Conservation (phyloP, 768 basidiomycete species). For the Imleria badia region DNA sequence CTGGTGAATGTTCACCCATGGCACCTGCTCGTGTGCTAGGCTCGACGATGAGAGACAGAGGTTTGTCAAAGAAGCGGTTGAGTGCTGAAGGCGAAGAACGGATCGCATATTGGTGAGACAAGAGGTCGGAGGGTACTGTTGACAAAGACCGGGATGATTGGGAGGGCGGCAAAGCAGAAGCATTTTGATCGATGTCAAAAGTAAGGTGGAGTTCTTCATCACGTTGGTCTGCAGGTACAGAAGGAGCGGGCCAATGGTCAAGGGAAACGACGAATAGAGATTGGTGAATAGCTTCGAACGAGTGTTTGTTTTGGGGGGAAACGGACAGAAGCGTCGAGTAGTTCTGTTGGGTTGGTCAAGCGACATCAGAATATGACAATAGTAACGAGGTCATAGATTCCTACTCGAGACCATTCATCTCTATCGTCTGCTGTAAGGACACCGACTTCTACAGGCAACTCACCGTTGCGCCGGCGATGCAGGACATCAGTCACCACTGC, state of each 20-base stretch:
- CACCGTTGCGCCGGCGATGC: conserved; percentile 47
- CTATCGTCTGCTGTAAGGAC: conserved; percentile 77
- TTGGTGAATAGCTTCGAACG: conserved; percentile 63
- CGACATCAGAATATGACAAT: not conserved
- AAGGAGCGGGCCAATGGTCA: conserved; percentile 60
- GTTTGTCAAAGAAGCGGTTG: conserved; percentile 93
- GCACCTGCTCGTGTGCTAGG: conserved; percentile 81
- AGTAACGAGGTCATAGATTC: conserved; percentile 12
- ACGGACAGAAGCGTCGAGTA: conserved; percentile 65
- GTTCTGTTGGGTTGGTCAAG: conserved; percentile 43
- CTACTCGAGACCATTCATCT: conserved; percentile 78
- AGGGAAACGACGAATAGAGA: conserved; percentile 80
- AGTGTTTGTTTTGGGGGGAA: conserved; percentile 60
- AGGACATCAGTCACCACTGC: conserved; percentile 58
- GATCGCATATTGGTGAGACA: conserved; percentile 74
- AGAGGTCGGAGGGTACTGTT: conserved; percentile 36
- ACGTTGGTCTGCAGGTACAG: conserved; percentile 20
- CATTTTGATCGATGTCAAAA: conserved; percentile 28
- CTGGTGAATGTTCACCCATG: conserved; percentile 87
- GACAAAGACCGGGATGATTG: conserved; percentile 10
- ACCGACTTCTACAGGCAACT: conserved; percentile 61
- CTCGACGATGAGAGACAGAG: conserved; percentile 80
- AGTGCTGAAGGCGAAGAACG: conserved; percentile 63
- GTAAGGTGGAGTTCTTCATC: conserved; percentile 31
- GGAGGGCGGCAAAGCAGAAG: not conserved